Percentiles rank a stretch among this genome's conserved stretches.
Evolutionary conservation across 139 green algal species (phyloP).

Genomic region (Chlorella sp.): DNA sequence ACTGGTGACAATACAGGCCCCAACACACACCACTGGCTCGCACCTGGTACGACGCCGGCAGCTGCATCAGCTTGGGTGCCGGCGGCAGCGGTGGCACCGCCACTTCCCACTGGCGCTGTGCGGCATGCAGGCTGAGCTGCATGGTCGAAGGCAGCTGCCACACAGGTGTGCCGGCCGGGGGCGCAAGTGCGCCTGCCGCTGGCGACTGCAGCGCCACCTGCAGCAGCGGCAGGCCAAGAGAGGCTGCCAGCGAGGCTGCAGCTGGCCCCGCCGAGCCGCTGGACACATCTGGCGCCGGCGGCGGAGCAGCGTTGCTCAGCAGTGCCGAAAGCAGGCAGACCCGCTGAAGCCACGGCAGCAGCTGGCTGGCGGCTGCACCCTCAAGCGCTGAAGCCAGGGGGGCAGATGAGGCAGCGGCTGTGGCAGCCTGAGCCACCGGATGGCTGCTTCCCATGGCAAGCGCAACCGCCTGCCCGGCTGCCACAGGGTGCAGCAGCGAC

Average conservation of each 20-base stretch:
- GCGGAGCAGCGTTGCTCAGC: background rate
- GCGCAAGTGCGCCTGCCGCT: background rate
- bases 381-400: background rate
- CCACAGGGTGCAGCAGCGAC: background rate
- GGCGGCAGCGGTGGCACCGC: background rate
- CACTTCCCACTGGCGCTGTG: background rate
- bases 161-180: background rate
- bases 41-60: conserved; percentile 17
- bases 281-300: background rate
- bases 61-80: conserved; percentile 8
- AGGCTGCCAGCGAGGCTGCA: background rate
- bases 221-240: background rate
- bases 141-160: background rate
- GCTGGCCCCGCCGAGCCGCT: background rate
- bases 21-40: background rate
- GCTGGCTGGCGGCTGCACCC: background rate
- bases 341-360: conserved; percentile 13
- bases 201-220: background rate
- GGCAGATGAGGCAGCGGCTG: background rate
- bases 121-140: conserved; percentile 5
- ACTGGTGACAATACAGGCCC: background rate
- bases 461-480: background rate
- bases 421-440: background rate
- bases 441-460: background rate
- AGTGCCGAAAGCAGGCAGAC: background rate